Evolutionary conservation across 129 eudicot genomes (phyloP).

Genomic region (Helichrysum umbraculigerum): DNA sequence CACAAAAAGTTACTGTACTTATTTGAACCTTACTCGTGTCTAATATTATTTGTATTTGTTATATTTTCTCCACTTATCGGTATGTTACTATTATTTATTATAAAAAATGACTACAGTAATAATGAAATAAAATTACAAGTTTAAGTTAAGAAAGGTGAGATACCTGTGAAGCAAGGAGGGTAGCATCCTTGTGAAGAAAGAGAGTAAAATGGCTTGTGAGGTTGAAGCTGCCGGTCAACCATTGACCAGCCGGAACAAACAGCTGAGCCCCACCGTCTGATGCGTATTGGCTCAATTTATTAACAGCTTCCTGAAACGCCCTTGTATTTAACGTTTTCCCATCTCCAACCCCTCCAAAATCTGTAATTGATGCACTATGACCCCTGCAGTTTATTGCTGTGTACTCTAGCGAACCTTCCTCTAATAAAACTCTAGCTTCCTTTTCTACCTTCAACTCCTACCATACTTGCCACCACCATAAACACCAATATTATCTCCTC

Average conservation of each 20-base stretch:
- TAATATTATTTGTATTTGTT: too few species aligned
- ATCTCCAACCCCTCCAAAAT: constrained; percentile 92
- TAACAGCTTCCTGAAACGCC: constrained; percentile 74
- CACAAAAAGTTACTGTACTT: too few species aligned
- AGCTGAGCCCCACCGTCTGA: constrained; percentile 88
- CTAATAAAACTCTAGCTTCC: constrained; percentile 21
- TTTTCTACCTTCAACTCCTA: constrained; percentile 53
- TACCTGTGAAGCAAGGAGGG: constrained; percentile 93
- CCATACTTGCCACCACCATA: constrained; percentile 30
- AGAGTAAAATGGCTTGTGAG: constrained; percentile 95
- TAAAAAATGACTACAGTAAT: neutral
- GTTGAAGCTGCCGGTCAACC: constrained; percentile 90
- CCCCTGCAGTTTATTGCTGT: constrained; percentile 76
- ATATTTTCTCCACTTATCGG: too few species aligned
- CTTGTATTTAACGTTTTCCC: constrained; percentile 76
- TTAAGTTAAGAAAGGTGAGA: neutral
- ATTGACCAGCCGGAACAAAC: constrained; percentile 77
- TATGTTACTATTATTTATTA: too few species aligned
- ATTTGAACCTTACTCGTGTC: too few species aligned
- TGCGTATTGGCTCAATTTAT: constrained; percentile 52
- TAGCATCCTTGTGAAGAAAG: constrained; percentile 80
- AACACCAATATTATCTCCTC: constrained; percentile 32
- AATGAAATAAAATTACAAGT: neutral
- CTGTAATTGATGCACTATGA: constrained; percentile 76
- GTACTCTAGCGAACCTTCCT: constrained; percentile 48